Conservation (phyloP, 306 rosid species). For the Lotus japonicus region DNA sequence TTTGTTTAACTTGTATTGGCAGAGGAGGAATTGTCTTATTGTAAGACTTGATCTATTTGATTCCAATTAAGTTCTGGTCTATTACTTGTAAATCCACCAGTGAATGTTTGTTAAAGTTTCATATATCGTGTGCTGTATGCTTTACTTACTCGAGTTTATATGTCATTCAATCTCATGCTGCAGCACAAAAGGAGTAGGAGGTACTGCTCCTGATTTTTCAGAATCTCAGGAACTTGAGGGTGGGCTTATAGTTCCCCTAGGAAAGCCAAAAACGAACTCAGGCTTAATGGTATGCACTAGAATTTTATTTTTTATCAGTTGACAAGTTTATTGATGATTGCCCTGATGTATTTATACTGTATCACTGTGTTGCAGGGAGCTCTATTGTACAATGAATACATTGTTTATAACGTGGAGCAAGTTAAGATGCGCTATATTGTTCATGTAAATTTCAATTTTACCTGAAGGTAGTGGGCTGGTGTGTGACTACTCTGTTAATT, state of each 20-base stretch:
- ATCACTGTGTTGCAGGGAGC: slow-evolving; percentile 45
- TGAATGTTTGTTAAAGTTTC: neutral
- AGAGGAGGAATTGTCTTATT: neutral
- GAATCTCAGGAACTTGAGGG: slow-evolving; percentile 55
- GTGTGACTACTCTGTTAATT: neutral
- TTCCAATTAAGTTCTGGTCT: neutral
- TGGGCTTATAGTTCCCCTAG: slow-evolving; percentile 67
- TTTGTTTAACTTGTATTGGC: neutral
- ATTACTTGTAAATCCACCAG: neutral
- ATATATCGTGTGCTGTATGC: neutral
- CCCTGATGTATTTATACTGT: neutral
- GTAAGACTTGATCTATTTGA: slow-evolving; percentile 2
- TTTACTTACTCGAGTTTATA: slow-evolving; percentile 5
- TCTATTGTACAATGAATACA: slow-evolving; percentile 76
- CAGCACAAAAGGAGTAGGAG: slow-evolving; percentile 92
- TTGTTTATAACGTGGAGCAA: slow-evolving; percentile 85
- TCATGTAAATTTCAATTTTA: slow-evolving; percentile 67
- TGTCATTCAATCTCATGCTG: slow-evolving; percentile 17
- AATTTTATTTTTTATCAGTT: neutral
- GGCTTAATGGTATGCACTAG: slow-evolving; percentile 32
- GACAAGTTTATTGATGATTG: neutral
- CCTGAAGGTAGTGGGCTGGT: slow-evolving; percentile 12
- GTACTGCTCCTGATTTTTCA: slow-evolving; percentile 65
- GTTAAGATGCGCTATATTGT: slow-evolving; percentile 78
- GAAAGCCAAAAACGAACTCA: slow-evolving; percentile 41